Conservation (phyloP, 2,329 filamentous ascomycete genomes). For the Fusarium fujikuroi region DNA sequence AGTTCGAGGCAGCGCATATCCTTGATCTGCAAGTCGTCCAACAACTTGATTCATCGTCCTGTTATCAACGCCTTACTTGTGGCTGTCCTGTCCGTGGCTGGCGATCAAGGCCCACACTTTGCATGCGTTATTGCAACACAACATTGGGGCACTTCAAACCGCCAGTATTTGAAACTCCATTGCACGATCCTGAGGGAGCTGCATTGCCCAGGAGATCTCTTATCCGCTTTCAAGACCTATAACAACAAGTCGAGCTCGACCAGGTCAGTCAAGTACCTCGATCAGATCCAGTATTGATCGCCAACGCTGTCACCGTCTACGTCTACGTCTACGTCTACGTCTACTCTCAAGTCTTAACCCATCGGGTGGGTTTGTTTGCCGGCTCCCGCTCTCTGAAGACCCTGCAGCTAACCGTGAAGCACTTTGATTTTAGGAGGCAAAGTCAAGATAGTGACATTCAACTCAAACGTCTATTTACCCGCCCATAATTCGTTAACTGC, state of each 20-base stretch:
- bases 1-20: background rate
- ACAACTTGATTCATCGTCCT: background rate
- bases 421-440: constrained; percentile 11
- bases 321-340: constrained; percentile 19
- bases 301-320: constrained; percentile 23
- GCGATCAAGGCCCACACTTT: constrained; percentile 22
- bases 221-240: constrained; percentile 8
- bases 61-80: constrained; percentile 18
- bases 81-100: constrained; percentile 28
- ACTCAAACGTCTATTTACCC: constrained; percentile 8
- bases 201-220: constrained; percentile 15
- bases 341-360: background rate
- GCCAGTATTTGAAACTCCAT: constrained; percentile 24
- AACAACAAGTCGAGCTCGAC: constrained; percentile 12
- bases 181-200: constrained; percentile 13
- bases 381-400: constrained; percentile 31
- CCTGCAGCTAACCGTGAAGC: constrained; percentile 40
- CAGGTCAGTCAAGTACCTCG: constrained; percentile 6
- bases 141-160: constrained; percentile 32
- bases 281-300: constrained; percentile 32
- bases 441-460: constrained; percentile 13
- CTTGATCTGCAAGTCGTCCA: background rate
- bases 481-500: constrained; percentile 32
- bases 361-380: constrained; percentile 34
- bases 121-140: constrained; percentile 36